A percentile compares a stretch with the other conserved stretches of the same genome.
phyloP scores from a whole-genome alignment of 139 green algal genomes.

The Mesotaenium endlicherianum region DNA sequence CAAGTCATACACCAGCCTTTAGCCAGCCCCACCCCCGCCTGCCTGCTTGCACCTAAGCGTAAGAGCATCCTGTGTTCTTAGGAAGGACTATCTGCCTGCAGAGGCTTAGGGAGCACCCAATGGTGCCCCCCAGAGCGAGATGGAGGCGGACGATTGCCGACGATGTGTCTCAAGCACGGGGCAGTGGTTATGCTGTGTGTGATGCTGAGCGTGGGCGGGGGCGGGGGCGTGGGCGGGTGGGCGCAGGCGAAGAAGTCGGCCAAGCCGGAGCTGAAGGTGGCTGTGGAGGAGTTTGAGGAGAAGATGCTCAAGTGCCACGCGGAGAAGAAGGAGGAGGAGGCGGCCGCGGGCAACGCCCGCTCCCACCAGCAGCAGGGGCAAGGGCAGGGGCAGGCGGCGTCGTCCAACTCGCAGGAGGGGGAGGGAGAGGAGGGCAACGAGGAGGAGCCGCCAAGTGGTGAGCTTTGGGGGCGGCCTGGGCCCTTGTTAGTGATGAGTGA shows the following conservation, averaged over 20 bases:
- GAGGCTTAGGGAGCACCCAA: no score
- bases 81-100: no score
- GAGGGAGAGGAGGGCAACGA: no score
- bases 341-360: conserved; percentile 1
- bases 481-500: no score
- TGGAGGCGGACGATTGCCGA: background rate
- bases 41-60: no score
- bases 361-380: background rate
- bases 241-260: conserved; percentile 48
- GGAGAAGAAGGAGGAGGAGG: conserved; percentile 40
- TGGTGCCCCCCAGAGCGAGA: no score
- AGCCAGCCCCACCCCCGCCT: background rate
- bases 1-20: background rate
- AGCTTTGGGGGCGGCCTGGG: no score
- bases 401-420: no score
- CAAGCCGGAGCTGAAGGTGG: conserved; percentile 41
- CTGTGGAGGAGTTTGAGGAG: conserved; percentile 44
- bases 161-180: no score
- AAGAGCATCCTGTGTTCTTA: no score
- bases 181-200: no score
- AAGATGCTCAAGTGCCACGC: conserved; percentile 14
- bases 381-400: background rate
- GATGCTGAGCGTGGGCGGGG: background rate
- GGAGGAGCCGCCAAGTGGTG: no score
- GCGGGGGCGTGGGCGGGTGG: background rate